Conservation (phyloP, 1,139 yeast species). For the Lipomyces yarrowii region DNA sequence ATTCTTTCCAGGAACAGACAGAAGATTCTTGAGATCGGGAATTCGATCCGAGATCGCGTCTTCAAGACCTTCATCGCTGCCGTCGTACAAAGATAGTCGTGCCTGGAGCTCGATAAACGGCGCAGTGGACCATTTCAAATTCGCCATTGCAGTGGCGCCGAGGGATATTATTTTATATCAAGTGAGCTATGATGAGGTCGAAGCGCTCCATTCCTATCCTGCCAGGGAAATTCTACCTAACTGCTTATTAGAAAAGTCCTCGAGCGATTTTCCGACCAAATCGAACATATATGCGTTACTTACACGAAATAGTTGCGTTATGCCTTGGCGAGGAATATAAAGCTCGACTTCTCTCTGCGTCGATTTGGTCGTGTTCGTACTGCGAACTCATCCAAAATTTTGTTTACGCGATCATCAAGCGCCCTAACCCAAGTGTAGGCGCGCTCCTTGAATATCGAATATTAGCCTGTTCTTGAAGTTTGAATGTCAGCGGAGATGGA, state of each 20-base stretch:
- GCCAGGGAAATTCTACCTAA: background rate
- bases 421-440: too few relatives aligned
- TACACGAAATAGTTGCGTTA: too few relatives aligned
- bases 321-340: too few relatives aligned
- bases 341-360: background rate
- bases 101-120: conserved; percentile 40
- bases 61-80: conserved; percentile 30
- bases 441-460: too few relatives aligned
- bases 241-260: background rate
- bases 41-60: conserved; percentile 34
- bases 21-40: conserved; percentile 54
- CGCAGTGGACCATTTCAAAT: conserved; percentile 41
- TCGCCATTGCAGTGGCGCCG: conserved; percentile 5
- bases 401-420: background rate
- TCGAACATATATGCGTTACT: background rate
- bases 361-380: background rate
- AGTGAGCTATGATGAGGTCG: background rate
- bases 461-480: too few relatives aligned
- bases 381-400: too few relatives aligned
- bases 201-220: background rate
- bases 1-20: conserved; percentile 56
- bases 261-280: background rate
- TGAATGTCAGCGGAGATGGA: too few relatives aligned
- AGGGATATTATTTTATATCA: background rate
- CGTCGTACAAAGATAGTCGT: background rate